Base-by-base conservation (phyloP, 1,139 yeast genomes). In the Pichia cactophila region DNA sequence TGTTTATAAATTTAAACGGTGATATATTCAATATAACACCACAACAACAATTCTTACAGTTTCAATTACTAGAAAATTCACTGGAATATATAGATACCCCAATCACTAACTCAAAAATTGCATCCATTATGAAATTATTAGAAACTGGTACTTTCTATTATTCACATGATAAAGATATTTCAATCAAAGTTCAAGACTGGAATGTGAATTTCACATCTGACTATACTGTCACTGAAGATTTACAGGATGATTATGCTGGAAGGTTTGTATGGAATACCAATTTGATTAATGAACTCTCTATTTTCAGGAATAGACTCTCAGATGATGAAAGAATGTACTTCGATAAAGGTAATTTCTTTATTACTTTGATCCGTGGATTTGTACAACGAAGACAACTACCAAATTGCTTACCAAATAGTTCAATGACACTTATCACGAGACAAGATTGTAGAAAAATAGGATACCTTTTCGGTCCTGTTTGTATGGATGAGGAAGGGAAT, bases 401-500 rank as follows among this genome's bases (percentile, higher is more conserved):
- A 10, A 36, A 43, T 35, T 62, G 61, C 0, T 59, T 54, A 74
- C 5, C 64, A 57, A 48, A 53, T 20, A 20, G 16, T 38, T 38
- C 28, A 29, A 61, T 84, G 44, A 82, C 92, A 0, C 67, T 84
- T 3, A 80, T 84, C 10, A 78, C 88, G 1, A 82, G 82, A 60
- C 85, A 83, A 50, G 78, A 83, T 2, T 78, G 86, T 50, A 72
- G 74, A 40, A 80, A 77, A 55, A 72, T 70, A 40, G 84, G 84
- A 1, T 77, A 81, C 2, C 66, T 83, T 2, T 80, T 83, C 58
- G 88, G 87, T 0, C 77, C 80, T 35, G 77, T 78, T 67, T 88
- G 90, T 20, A 73, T 83, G 53, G 88, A 83, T 61, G 89, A 83
- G 51, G 80, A 80, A 45, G 92, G 92, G 0, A 72, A 75, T 39